These are phyloP conservation scores for Plasmodium vivax DNA, from an alignment of 169 alveolate genomes.

Conservation along the genomic window DNA sequence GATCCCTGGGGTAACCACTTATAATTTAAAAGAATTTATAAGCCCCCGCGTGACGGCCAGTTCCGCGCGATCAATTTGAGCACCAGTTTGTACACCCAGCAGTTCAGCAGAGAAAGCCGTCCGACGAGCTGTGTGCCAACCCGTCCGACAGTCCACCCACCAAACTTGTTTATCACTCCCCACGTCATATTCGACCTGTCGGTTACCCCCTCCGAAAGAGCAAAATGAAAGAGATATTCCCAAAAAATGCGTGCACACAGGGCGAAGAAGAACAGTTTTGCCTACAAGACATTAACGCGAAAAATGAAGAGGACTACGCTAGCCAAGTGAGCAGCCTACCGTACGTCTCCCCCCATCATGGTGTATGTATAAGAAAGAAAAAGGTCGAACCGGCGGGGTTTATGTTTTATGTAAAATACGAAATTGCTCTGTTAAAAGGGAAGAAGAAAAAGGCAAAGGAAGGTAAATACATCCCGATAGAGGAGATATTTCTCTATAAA, in stretches of 20 bases:
- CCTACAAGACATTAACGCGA: conserved; percentile 28
- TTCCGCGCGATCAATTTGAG: not conserved
- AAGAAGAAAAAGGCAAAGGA: conserved; percentile 16
- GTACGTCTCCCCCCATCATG: not conserved
- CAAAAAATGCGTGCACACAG: conserved; percentile 1
- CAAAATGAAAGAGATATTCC: conserved; percentile 19
- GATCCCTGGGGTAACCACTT: not conserved
- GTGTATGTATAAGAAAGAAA: conserved; percentile 44
- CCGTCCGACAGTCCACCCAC: not conserved
- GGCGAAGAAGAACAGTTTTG: conserved; percentile 15
- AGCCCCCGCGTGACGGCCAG: not conserved
- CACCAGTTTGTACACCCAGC: not conserved
- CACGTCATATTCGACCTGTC: not conserved
- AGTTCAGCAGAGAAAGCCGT: not conserved
- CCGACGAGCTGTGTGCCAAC: not conserved
- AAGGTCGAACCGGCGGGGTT: conserved; percentile 84
- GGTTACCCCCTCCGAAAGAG: not conserved
- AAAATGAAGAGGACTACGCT: conserved; percentile 8
- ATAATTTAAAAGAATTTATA: not conserved
- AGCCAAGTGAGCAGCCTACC: conserved; percentile 1
- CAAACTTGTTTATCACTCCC: not conserved
- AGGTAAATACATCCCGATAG: not conserved
- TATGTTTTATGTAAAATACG: conserved; percentile 79
- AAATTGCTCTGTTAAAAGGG: conserved; percentile 32
- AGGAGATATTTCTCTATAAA: conserved; percentile 62